A percentile compares a stretch with the other conserved stretches of the same genome.
Conservation (phyloP, 2,329 filamentous ascomycete species). For the Corynespora cassiicola region DNA sequence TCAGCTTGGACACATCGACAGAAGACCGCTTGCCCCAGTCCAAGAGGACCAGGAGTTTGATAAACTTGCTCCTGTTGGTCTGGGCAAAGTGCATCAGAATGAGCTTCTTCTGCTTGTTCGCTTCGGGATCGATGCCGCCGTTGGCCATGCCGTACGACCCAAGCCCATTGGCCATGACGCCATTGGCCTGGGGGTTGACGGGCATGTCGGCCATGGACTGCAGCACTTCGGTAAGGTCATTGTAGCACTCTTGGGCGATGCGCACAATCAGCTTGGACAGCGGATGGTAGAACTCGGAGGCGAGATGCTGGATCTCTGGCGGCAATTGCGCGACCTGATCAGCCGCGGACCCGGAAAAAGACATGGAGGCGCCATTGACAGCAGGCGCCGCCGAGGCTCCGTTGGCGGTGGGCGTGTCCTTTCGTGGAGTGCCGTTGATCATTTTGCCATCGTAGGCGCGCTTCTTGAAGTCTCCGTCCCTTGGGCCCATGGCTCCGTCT, state of each 20-base stretch:
- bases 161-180: conserved; percentile 46
- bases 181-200: conserved; percentile 60
- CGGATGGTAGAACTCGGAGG: conserved; percentile 73
- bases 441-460: conserved; percentile 35
- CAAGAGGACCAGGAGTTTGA: conserved; percentile 88
- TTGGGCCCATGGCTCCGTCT: conserved; percentile 37
- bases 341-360: conserved; percentile 13
- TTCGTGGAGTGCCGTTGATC: conserved; percentile 32
- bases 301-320: conserved; percentile 71
- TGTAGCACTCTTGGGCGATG: conserved; percentile 83
- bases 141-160: conserved; percentile 33
- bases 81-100: conserved; percentile 79
- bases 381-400: conserved; percentile 12
- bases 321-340: conserved; percentile 45
- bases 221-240: conserved; percentile 75
- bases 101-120: conserved; percentile 69
- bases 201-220: conserved; percentile 73
- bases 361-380: conserved; percentile 24
- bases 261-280: conserved; percentile 77
- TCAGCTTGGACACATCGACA: conserved; percentile 81
- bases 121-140: conserved; percentile 32
- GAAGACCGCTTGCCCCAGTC: conserved; percentile 77
- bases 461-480: conserved; percentile 38
- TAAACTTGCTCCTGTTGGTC: conserved; percentile 82
- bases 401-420: conserved; percentile 20